Evolutionary conservation across 163 green algal species (phyloP), one percentile per base, ranked within the genome.

Genomic region (Chlorella variabilis): DNA sequence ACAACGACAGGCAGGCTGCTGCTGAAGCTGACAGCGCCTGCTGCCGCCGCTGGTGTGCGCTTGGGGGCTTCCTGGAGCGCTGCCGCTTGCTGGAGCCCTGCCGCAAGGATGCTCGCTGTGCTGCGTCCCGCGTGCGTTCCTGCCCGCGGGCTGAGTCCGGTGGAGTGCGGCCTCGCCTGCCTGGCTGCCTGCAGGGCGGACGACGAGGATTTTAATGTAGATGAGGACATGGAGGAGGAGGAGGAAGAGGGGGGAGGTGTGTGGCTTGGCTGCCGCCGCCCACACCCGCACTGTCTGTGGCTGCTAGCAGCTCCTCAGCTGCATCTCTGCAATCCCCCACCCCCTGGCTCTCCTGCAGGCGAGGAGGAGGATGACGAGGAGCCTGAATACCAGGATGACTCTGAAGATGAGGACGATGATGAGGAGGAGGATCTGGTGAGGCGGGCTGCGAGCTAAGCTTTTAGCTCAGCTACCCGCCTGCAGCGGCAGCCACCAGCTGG

Each of bases 201-300:
- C 1, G 81, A 86, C 45, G 81, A 59, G 4, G 81, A 86, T 33
- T 86, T 82, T 25, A 48, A 85, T 29, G 79, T 63, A 8, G 69
- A 75, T 3, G 79, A 80, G 8, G 79, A 84, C 20, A 45, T 45
- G 6, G 69, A 79, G 4, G 79, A 80, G 0, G 79, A 80, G 18
- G 79, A 84, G 33, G 61, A 69, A 2, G 69, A 79, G 4, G 79
- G 76, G 38, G 73, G 17, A 36, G 33, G 20, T 6, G 4, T 1
- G 27, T 62, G 54, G 54, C 15, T 15, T 15, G 15, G 54, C 54
- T 62, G 54, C 54, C 54, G 23, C 25, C 20, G 23, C 23, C 18
- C 5, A n/a, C n/a, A n/a, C n/a, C n/a, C n/a, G n/a, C n/a, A n/a
- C n/a, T n/a, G n/a, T n/a, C n/a, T n/a, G n/a, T n/a, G n/a, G n/a